phyloP scores from a whole-genome alignment of 495 filamentous ascomycete genomes.

The Trichocladium uniseriatum region DNA sequence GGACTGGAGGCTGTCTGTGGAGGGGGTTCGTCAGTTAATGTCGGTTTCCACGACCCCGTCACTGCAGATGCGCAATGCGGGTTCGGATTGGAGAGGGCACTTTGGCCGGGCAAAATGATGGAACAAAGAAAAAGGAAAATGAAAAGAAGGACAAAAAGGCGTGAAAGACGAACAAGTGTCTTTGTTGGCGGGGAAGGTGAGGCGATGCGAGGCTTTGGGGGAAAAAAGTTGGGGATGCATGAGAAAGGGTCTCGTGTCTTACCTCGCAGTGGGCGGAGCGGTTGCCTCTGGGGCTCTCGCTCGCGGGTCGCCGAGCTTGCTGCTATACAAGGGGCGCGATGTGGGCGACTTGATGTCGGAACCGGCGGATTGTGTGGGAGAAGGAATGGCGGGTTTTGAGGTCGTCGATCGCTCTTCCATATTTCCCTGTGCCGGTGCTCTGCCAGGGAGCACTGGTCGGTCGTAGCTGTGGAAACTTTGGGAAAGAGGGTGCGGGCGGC shows the following conservation, averaged over 20 bases:
- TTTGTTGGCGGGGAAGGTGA: slow-evolving; percentile 17
- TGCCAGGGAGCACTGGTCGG: slow-evolving; percentile 19
- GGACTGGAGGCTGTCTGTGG: slow-evolving; percentile 32
- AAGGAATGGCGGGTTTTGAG: slow-evolving; percentile 18
- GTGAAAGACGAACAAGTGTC: neutral
- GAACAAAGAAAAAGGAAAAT: slow-evolving; percentile 1
- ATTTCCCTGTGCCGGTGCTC: slow-evolving; percentile 11
- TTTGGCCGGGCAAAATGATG: neutral
- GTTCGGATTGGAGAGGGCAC: neutral
- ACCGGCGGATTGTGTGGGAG: slow-evolving; percentile 17
- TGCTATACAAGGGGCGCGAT: slow-evolving; percentile 26
- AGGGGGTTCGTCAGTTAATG: slow-evolving; percentile 16
- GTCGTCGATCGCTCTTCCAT: slow-evolving; percentile 31
- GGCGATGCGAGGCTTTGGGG: slow-evolving; percentile 8
- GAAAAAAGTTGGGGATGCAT: slow-evolving; percentile 15
- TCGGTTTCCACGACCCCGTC: neutral
- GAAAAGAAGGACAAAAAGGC: neutral
- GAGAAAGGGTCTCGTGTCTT: slow-evolving; percentile 25
- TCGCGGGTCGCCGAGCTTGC: slow-evolving; percentile 28
- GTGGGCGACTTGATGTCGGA: slow-evolving; percentile 24
- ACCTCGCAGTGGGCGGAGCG: slow-evolving; percentile 24
- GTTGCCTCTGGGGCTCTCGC: slow-evolving; percentile 16
- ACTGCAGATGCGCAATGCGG: slow-evolving; percentile 1
- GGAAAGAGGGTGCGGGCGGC: slow-evolving; percentile 24
- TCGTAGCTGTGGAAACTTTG: slow-evolving; percentile 27